Evolutionary conservation across 352 stramenopile genomes (phyloP), one percentile per base, ranked within the genome.

Genomic region (Pythium biforme): DNA sequence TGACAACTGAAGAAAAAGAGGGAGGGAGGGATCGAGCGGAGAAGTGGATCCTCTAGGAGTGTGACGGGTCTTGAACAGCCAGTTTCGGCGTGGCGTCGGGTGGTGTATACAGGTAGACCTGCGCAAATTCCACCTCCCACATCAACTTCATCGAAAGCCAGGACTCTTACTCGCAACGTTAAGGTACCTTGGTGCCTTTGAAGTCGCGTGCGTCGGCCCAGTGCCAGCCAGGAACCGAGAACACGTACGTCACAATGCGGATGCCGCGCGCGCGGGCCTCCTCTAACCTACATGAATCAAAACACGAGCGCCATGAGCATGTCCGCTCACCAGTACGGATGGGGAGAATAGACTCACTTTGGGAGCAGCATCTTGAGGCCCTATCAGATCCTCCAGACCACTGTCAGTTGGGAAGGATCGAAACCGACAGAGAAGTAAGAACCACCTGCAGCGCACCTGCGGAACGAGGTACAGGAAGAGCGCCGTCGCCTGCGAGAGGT

Each of bases 381-480:
- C 81, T 92, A 50, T 14, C 55, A 17, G 20, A 40, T 14, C 40
- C 26, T 11, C 25, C 58, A 19, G 14, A 57, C 29, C 2, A 10
- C 37, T 20, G 37, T 43, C 14, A 43, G 37, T 43, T 43, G 37
- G 15, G 9, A 14, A n/a, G 37, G 15, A 10, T 10, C 31, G 31
- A 34, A 5, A 34, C 31, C 12, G 37, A 43, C 8, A 1, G 4
- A 43, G 37, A 10, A 14, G 4, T 43, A 20, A n/a, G 6, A 19
- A 17, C 17, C 17, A 20, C 37, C 37, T 19, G 10, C 37, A 1
- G 54, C 68, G 40, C 29, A 90, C 83, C 74, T 89, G 68, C 8
- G 85, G 85, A 4, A 94, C 83, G 40, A 94, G 78, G 64, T 94
- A 94, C 40, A 94, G 66, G 66, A 94, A 94, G 22, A 94, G 40